phyloP scores from a whole-genome alignment of 1,284 basidiomycete genomes.

The Pseudozyma tsukubaensis region DNA sequence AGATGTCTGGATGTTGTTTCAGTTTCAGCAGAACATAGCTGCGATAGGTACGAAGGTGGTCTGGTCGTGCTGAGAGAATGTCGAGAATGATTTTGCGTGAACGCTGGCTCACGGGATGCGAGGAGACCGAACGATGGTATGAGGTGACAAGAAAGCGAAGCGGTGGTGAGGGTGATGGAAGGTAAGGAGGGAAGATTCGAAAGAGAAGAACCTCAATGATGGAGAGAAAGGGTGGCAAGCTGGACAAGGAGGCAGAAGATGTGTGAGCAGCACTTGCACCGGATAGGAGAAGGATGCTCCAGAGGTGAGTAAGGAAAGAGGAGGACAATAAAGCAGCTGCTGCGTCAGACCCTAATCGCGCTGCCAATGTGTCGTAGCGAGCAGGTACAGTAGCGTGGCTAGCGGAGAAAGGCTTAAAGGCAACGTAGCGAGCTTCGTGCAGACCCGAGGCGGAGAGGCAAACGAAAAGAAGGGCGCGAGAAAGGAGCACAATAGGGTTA shows the following conservation, averaged over 20 bases:
- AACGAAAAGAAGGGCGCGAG: neutral
- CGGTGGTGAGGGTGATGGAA: neutral
- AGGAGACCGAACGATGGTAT: neutral
- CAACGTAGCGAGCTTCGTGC: slow-evolving; percentile 3
- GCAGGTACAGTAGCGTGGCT: neutral
- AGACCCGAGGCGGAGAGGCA: neutral
- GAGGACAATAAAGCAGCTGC: neutral
- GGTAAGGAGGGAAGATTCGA: neutral
- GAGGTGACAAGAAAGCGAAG: neutral
- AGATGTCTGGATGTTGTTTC: neutral
- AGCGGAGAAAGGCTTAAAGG: neutral
- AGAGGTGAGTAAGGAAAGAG: neutral
- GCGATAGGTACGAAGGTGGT: neutral
- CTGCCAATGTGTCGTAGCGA: neutral
- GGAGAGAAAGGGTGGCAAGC: neutral
- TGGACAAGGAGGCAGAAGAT: neutral
- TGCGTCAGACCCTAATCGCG: neutral
- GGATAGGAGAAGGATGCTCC: neutral
- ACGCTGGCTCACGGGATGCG: no score
- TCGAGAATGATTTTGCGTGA: no score
- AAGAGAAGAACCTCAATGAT: neutral
- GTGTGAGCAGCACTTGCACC: neutral
- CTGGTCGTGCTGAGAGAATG: neutral
- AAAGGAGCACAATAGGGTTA: neutral
- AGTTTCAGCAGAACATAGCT: slow-evolving; percentile 5